Base-by-base conservation (phyloP, 2,329 filamentous ascomycete species). In the Pyrenochaeta sp. region DNA sequence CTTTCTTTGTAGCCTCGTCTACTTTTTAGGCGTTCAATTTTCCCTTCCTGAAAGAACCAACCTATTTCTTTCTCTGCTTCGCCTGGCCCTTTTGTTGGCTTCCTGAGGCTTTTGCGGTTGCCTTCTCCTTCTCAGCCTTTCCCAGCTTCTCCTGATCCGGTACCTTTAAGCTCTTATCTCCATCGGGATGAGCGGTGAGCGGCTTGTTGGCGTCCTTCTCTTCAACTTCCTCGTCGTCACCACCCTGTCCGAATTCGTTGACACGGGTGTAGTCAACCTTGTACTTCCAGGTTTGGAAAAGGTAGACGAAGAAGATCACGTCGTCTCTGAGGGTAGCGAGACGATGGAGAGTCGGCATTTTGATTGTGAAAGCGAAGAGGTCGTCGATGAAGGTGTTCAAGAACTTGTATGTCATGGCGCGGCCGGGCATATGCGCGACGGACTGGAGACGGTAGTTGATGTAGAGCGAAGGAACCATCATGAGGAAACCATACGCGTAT, bases 371-470 rank as follows among this genome's bases (percentile, higher is more conserved):
- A 2, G 95, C 95, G 72, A 99, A 99, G 29, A 99, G 82, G 73
- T 99, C 95, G 77, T 99, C 95, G 75, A 99, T 98, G 76, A 99
- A 99, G 4, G 95, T 98, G 81, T 98, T 97, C 62, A 98, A 81
- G 79, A 97, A 97, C 80, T 98, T 97, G 85, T 97, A 97, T 75
- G 89, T 94, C 92, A 99, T 95, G 42, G 95, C 92, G 79, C 92
- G 94, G 64, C 85, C 91, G 1, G 95, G 93, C 94, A 99, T 97
- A 79, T 99, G 95, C 10, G 95, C 95, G 30, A 98, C 91, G 64
- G 81, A 84, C 75, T 86, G 97, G 64, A 99, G 86, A 11, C 94
- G 89, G 82, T 99, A 99, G 84, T 99, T 99, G 86, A 99, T 99
- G 81, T 98, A 99, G 30, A 99, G 83, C 54, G 88, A 90, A 12